Percentiles rank a stretch among this genome's conserved stretches.
These are phyloP conservation scores for Trypethelium eluteriae DNA, from an alignment of 495 filamentous ascomycete genomes.

Conservation along the genomic window DNA sequence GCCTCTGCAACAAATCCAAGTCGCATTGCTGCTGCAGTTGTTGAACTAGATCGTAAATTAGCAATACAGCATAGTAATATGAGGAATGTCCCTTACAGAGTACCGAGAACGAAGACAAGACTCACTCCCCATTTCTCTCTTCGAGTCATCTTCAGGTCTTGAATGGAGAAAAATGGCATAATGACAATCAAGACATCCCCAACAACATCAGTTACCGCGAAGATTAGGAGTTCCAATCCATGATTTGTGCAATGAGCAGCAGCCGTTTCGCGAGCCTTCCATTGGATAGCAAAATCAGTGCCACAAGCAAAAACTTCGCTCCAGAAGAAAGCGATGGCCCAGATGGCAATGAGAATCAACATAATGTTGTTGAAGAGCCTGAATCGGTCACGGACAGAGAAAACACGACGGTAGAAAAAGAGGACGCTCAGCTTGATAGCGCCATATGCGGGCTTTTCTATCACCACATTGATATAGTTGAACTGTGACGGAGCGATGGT, in stretches of 20 bases:
- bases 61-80: not conserved
- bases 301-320: not conserved
- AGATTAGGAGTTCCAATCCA: slow-evolving; percentile 1
- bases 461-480: slow-evolving; percentile 1
- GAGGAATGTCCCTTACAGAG: not conserved
- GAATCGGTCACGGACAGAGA: not conserved
- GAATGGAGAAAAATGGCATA: slow-evolving; percentile 6
- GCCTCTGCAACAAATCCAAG: slow-evolving; percentile 1
- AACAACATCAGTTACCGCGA: not conserved
- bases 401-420: slow-evolving; percentile 6
- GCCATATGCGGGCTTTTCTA: not conserved
- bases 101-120: not conserved
- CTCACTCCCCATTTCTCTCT: slow-evolving; percentile 5
- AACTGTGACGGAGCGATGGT: not conserved
- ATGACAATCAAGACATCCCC: slow-evolving; percentile 2
- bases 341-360: not conserved
- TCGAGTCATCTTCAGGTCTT: not conserved
- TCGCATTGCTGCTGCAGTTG: not conserved
- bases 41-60: not conserved
- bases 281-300: not conserved
- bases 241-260: not conserved
- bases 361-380: slow-evolving; percentile 5
- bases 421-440: slow-evolving; percentile 2
- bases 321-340: slow-evolving; percentile 7
- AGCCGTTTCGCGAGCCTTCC: not conserved